Evolutionary conservation across 2,329 filamentous ascomycete species (phyloP), one percentile per base, ranked within the genome.

Genomic region (Dryadomyces sulphureus): DNA sequence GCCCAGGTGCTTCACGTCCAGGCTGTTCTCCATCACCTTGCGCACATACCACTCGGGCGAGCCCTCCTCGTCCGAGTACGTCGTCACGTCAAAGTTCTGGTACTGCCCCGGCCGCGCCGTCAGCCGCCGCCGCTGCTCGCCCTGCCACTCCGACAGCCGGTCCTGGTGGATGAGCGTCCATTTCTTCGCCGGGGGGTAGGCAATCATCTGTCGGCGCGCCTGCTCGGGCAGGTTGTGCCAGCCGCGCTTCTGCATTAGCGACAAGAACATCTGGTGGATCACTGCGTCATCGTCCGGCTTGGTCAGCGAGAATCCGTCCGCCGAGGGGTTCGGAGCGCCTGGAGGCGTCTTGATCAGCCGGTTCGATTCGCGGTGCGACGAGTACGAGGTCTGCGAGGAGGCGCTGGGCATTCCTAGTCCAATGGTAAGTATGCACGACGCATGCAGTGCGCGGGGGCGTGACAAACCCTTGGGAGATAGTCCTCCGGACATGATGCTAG

Each of bases 1-100:
- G 52, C 86, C 86, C 52, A 98, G 72, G 50, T 94, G 85, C 68
- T 96, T 95, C 53, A 82, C 76, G 45, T 89, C 87, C 54, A 96
- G 86, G 51, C 79, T 85, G 63, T 95, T 93, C 62, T 96, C 90
- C 84, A 96, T 87, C 49, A 96, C 85, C 61, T 86, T 90, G 60
- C 87, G 84, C 45, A 98, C 90, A 62, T 94, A 98, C 90, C 90
- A 98, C 65, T 96, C 90, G 3, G 92, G 92, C 43, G 86, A 93
- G 39, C 89, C 90, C 62, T 96, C 92, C 60, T 96, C 90, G 59
- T 95, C 89, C 7, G 86, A 86, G 54, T 85, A 79, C 38, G 79
- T 77, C 36, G 87, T 74, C 49, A 90, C 75, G 54, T 84, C 80
- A 49, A 77, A 62, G 60, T 75, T 76, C 47, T 81, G 75, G 54